Percentiles rank a stretch among this genome's conserved stretches.
Conservation (phyloP, 164 flowering plant species). For the Berberis vulgaris region DNA sequence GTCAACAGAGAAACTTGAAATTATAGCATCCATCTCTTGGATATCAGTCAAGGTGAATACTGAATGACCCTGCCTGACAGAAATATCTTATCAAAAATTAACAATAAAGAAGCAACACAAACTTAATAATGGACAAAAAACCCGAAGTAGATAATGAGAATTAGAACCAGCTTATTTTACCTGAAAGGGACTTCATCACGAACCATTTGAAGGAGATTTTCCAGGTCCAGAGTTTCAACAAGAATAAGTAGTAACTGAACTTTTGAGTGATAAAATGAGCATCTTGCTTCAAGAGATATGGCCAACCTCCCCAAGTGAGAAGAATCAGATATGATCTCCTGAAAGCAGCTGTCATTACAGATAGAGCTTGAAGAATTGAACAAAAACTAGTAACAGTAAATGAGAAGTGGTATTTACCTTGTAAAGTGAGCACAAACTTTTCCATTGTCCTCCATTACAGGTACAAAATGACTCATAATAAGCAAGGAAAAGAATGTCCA, state of each 20-base stretch:
- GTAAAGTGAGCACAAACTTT: constrained; percentile 53
- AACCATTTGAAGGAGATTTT: constrained; percentile 75
- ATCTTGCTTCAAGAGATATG: constrained; percentile 55
- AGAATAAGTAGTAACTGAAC: constrained; percentile 76
- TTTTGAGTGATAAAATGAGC: constrained; percentile 54
- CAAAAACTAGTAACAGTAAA: neutral
- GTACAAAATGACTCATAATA: constrained; percentile 74
- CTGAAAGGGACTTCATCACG: constrained; percentile 82
- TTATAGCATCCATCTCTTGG: constrained; percentile 69
- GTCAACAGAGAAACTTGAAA: constrained; percentile 52
- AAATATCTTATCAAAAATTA: constrained; percentile 7
- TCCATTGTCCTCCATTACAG: constrained; percentile 70
- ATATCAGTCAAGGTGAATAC: constrained; percentile 50
- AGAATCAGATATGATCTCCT: constrained; percentile 60
- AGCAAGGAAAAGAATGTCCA: constrained; percentile 80
- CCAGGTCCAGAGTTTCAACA: constrained; percentile 72
- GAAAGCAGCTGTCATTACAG: constrained; percentile 12
- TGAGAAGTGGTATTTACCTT: constrained; percentile 38
- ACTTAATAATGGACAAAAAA: neutral
- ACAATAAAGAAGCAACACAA: neutral
- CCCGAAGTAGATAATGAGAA: neutral
- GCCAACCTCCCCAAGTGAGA: constrained; percentile 58
- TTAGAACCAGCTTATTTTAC: constrained; percentile 19
- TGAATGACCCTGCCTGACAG: constrained; percentile 48
- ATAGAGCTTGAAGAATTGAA: constrained; percentile 3